These are phyloP conservation scores for Lonicera japonica DNA, from an alignment of 129 eudicot genomes.

Conservation along the genomic window DNA sequence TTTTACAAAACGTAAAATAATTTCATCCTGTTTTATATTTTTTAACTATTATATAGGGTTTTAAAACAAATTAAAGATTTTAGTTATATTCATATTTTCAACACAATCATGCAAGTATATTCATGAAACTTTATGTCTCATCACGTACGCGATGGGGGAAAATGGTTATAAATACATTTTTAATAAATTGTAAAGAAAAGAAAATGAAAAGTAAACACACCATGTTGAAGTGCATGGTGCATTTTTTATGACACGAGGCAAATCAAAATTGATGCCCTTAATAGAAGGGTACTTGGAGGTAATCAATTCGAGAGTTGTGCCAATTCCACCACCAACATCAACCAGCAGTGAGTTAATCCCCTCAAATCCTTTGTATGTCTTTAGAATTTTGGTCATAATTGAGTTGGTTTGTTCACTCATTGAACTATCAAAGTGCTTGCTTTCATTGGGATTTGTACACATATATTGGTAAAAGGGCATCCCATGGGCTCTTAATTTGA, in stretches of 20 bases:
- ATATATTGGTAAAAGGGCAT: slow-evolving; percentile 7
- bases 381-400: slow-evolving; percentile 15
- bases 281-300: slow-evolving; percentile 11
- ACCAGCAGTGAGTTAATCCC: slow-evolving; percentile 9
- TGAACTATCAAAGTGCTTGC: slow-evolving; percentile 11
- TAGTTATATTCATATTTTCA: too few species aligned
- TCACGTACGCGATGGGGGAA: too few species aligned
- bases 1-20: too few species aligned
- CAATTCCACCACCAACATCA: slow-evolving; percentile 21
- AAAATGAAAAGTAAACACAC: neutral
- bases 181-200: too few species aligned
- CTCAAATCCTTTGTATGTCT: slow-evolving; percentile 16
- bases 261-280: slow-evolving; percentile 21
- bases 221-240: slow-evolving; percentile 12
- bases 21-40: too few species aligned
- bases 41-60: too few species aligned
- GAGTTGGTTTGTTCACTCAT: slow-evolving; percentile 15
- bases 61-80: too few species aligned
- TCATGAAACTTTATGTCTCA: too few species aligned
- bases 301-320: slow-evolving; percentile 7
- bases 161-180: too few species aligned
- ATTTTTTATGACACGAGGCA: slow-evolving; percentile 16
- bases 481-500: slow-evolving; percentile 13
- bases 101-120: too few species aligned
- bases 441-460: neutral